phyloP scores from a whole-genome alignment of 2,329 filamentous ascomycete genomes.

The Penicillium sp. region DNA sequence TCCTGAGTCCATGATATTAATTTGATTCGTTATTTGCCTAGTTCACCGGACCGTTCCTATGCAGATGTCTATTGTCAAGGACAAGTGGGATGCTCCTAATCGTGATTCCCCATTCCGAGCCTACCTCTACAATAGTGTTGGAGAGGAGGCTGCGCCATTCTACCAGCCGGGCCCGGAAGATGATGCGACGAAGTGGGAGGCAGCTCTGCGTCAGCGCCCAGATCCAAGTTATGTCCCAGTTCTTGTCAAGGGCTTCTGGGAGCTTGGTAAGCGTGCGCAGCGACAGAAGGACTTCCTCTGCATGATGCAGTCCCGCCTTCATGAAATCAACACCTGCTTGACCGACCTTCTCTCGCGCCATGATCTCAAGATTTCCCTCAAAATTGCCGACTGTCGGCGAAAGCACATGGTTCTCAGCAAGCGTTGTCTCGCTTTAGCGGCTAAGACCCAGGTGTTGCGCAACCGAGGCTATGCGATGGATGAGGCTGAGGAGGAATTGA shows the following conservation, averaged over 20 bases:
- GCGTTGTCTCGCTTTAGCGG: constrained; percentile 60
- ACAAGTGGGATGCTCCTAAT: constrained; percentile 60
- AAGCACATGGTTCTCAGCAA: constrained; percentile 62
- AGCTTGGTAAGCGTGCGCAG: constrained; percentile 58
- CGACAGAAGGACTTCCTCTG: constrained; percentile 59
- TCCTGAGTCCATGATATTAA: not conserved
- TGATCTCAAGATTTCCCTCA: constrained; percentile 59
- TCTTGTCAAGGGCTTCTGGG: constrained; percentile 60
- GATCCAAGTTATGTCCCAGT: constrained; percentile 59
- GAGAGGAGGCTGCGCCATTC: constrained; percentile 60
- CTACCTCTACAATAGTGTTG: constrained; percentile 65
- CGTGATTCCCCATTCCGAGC: constrained; percentile 57
- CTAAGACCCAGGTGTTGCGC: constrained; percentile 63
- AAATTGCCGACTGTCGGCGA: constrained; percentile 59
- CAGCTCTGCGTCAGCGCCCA: constrained; percentile 61
- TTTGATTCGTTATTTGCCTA: constrained; percentile 17
- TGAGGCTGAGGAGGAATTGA: constrained; percentile 61
- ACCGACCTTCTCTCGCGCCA: constrained; percentile 60
- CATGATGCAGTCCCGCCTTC: constrained; percentile 58
- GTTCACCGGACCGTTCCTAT: constrained; percentile 62
- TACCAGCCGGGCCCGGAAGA: constrained; percentile 60
- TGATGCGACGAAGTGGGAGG: constrained; percentile 64
- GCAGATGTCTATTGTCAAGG: constrained; percentile 60
- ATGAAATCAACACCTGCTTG: constrained; percentile 66
- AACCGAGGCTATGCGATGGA: constrained; percentile 67